Conservation (phyloP, 176 grass and related monocot species). For the Oryza glumipatula region DNA sequence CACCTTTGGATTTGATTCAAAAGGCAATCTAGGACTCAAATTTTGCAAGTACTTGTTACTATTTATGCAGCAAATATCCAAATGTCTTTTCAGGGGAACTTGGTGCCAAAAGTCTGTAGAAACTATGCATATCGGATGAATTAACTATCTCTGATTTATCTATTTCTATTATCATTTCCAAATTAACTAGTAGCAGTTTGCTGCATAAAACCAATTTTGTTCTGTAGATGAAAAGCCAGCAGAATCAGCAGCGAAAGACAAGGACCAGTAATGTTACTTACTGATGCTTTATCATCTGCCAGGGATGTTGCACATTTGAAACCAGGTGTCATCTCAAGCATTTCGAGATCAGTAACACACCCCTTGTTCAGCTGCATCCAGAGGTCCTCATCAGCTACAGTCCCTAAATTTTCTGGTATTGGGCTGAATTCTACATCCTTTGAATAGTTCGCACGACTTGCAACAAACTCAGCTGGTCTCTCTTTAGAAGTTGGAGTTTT, state of each 20-base stretch:
- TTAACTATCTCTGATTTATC: not conserved
- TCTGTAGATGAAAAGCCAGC: constrained; percentile 15
- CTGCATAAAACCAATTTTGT: not conserved
- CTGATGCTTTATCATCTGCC: constrained; percentile 36
- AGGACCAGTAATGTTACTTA: constrained; percentile 41
- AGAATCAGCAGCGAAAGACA: not conserved
- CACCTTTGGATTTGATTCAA: constrained; percentile 11
- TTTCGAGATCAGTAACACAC: constrained; percentile 74
- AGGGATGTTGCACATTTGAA: constrained; percentile 41
- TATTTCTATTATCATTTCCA: not conserved
- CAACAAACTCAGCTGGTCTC: constrained; percentile 57
- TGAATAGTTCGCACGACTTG: constrained; percentile 51
- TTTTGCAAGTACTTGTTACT: not conserved
- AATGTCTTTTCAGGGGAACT: not conserved
- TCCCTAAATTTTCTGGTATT: constrained; percentile 62
- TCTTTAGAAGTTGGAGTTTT: constrained; percentile 77
- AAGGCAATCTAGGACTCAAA: not conserved
- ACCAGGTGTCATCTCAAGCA: constrained; percentile 74
- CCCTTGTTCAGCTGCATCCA: constrained; percentile 87
- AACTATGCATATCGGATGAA: not conserved
- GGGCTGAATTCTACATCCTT: constrained; percentile 64
- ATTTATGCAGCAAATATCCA: not conserved
- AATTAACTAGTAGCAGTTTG: not conserved
- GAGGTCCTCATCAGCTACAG: constrained; percentile 64
- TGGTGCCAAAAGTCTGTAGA: not conserved